A percentile compares a stretch with the other conserved stretches of the same genome.
Evolutionary conservation across 805 yeast genomes (phyloP).

Genomic region (Metschnikowia drakensbergensis): DNA sequence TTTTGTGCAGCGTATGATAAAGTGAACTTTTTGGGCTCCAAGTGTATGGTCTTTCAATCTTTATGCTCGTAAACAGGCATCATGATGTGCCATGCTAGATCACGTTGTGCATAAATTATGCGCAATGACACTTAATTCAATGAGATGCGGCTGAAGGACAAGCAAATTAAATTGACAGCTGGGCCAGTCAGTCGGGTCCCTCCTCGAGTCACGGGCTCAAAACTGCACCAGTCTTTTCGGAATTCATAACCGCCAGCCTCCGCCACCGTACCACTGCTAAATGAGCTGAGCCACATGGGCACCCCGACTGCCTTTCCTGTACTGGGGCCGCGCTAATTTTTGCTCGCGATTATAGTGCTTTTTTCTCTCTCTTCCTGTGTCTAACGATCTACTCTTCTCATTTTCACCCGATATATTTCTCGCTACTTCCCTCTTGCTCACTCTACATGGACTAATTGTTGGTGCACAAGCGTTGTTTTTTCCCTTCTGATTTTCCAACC

Average conservation of each 20-base stretch:
- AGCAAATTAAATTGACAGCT: neutral
- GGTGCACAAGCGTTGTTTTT: neutral
- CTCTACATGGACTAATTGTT: slow-evolving; percentile 1
- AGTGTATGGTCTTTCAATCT: too few species aligned
- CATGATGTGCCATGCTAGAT: neutral
- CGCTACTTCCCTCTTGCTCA: neutral
- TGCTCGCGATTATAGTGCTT: neutral
- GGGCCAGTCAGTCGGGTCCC: neutral
- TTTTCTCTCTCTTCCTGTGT: neutral
- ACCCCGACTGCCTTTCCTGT: neutral
- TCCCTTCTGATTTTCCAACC: neutral
- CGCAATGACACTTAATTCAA: neutral
- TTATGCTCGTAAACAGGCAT: neutral
- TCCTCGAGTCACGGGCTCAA: neutral
- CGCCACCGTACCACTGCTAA: neutral
- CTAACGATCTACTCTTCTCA: neutral
- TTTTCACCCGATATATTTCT: neutral
- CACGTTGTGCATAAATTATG: neutral
- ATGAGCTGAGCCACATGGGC: slow-evolving; percentile 2
- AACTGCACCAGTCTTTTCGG: neutral
- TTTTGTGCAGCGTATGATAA: too few species aligned
- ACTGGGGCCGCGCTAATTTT: slow-evolving; percentile 1
- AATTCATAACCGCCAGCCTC: neutral
- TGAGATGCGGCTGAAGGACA: neutral
- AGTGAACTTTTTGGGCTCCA: too few species aligned